phyloP scores from a whole-genome alignment of 371 early-diverging fungal genomes.

The Zopfochytrium polystomum region DNA sequence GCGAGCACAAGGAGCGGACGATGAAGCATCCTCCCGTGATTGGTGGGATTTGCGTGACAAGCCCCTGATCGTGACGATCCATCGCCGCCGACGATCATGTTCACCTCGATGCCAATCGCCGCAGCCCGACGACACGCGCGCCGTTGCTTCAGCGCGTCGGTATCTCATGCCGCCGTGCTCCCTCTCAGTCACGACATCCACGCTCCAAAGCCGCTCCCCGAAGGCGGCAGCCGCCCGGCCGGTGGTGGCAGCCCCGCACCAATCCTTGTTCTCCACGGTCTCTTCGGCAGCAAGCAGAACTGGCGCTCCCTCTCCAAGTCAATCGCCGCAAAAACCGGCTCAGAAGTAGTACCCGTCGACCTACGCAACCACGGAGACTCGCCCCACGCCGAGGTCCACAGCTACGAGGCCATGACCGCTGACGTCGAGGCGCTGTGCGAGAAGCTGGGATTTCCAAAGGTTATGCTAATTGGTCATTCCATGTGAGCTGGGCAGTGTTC shows the following conservation, averaged over 20 bases:
- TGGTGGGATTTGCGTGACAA: too few relatives aligned
- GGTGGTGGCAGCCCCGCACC: conserved; percentile 31
- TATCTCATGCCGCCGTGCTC: too few relatives aligned
- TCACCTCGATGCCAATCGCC: too few relatives aligned
- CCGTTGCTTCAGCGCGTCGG: too few relatives aligned
- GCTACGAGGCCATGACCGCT: conserved; percentile 71
- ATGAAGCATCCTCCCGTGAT: too few relatives aligned
- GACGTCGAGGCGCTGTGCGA: conserved; percentile 69
- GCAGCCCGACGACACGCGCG: too few relatives aligned
- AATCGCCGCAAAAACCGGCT: conserved; percentile 57
- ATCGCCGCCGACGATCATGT: too few relatives aligned
- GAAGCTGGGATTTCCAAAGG: conserved; percentile 48
- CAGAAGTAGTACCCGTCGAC: conserved; percentile 72
- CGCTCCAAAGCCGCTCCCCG: not conserved
- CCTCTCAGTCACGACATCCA: conserved; percentile 4
- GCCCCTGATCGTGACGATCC: too few relatives aligned
- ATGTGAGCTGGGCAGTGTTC: too few relatives aligned
- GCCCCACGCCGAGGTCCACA: conserved; percentile 64
- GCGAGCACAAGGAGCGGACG: too few relatives aligned
- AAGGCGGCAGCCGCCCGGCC: not conserved
- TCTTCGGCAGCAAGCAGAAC: conserved; percentile 88
- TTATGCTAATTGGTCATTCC: too few relatives aligned
- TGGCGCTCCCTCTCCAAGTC: conserved; percentile 68
- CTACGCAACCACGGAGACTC: conserved; percentile 93
- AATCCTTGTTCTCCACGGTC: conserved; percentile 81